phyloP scores from a whole-genome alignment of 495 filamentous ascomycete species.

The Hypoxylon trugodes region DNA sequence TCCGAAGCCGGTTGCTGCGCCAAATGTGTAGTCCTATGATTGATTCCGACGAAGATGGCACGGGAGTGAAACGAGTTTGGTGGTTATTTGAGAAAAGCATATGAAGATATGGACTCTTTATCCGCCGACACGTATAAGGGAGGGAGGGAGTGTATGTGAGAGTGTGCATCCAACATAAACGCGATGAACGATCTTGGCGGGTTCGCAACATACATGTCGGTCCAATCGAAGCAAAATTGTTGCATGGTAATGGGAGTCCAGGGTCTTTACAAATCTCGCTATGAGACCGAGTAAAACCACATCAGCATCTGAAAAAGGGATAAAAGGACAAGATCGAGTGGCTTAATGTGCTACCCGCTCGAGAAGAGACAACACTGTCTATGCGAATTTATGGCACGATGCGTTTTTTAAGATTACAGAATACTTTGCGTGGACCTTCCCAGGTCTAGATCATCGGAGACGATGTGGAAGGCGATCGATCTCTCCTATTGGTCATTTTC shows the following conservation, averaged over 20 bases:
- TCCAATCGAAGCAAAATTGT: constrained; percentile 36
- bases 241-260: constrained; percentile 41
- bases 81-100: constrained; percentile 25
- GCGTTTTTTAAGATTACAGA: constrained; percentile 33
- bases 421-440: constrained; percentile 30
- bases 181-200: constrained; percentile 32
- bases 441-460: constrained; percentile 38
- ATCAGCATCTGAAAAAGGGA: constrained; percentile 37
- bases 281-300: constrained; percentile 33
- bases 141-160: constrained; percentile 2
- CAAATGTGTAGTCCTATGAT: constrained; percentile 93
- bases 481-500: constrained; percentile 45
- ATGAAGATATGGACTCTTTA: constrained; percentile 14
- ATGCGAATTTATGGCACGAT: constrained; percentile 35
- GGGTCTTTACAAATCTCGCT: constrained; percentile 36
- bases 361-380: constrained; percentile 33
- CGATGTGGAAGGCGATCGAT: constrained; percentile 43
- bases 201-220: constrained; percentile 32
- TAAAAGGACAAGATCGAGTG: constrained; percentile 30
- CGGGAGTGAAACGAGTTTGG: constrained; percentile 4
- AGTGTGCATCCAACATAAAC: constrained; percentile 26
- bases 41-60: too few species aligned
- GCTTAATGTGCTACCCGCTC: constrained; percentile 23
- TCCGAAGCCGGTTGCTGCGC: constrained; percentile 81
- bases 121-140: constrained; percentile 11